phyloP scores from a whole-genome alignment of 768 basidiomycete species.

The Russula olivacea region DNA sequence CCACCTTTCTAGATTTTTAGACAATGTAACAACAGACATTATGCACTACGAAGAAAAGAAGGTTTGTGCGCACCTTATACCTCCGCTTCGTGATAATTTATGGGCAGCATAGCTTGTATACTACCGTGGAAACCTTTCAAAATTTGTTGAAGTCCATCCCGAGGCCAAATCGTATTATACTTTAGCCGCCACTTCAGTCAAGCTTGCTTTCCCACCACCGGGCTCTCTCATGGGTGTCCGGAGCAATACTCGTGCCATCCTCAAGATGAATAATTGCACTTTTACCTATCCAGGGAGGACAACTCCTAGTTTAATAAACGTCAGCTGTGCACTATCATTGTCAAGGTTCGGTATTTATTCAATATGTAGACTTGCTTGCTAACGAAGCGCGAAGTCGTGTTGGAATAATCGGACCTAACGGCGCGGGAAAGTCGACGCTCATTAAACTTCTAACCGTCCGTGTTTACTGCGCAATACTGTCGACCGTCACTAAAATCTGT shows the following conservation, averaged over 20 bases:
- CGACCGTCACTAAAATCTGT: not conserved
- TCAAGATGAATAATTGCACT: slow-evolving; percentile 87
- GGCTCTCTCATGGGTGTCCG: slow-evolving; percentile 96
- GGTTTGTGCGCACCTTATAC: slow-evolving; percentile 35
- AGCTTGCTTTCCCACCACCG: slow-evolving; percentile 92
- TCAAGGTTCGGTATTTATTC: slow-evolving; percentile 51
- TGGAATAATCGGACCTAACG: slow-evolving; percentile 88
- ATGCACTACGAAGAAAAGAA: slow-evolving; percentile 97
- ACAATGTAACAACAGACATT: slow-evolving; percentile 93
- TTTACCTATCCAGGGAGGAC: slow-evolving; percentile 88
- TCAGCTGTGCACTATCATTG: slow-evolving; percentile 88
- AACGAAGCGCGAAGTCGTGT: slow-evolving; percentile 57
- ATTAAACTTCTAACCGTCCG: slow-evolving; percentile 87
- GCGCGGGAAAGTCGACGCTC: slow-evolving; percentile 93
- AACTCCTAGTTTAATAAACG: slow-evolving; percentile 76
- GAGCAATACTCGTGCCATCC: slow-evolving; percentile 90
- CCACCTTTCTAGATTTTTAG: slow-evolving; percentile 64
- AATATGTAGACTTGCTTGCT: slow-evolving; percentile 26
- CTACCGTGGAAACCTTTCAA: slow-evolving; percentile 87
- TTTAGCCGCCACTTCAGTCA: slow-evolving; percentile 86
- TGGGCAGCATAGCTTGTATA: slow-evolving; percentile 64
- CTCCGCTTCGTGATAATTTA: slow-evolving; percentile 19
- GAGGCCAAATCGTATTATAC: slow-evolving; percentile 97
- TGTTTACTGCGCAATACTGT: slow-evolving; percentile 15
- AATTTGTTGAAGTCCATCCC: slow-evolving; percentile 85